Percentiles rank a stretch among this genome's conserved stretches.
Conservation (phyloP, 306 rosid genomes). For the Pterocarpus macrocarpus region DNA sequence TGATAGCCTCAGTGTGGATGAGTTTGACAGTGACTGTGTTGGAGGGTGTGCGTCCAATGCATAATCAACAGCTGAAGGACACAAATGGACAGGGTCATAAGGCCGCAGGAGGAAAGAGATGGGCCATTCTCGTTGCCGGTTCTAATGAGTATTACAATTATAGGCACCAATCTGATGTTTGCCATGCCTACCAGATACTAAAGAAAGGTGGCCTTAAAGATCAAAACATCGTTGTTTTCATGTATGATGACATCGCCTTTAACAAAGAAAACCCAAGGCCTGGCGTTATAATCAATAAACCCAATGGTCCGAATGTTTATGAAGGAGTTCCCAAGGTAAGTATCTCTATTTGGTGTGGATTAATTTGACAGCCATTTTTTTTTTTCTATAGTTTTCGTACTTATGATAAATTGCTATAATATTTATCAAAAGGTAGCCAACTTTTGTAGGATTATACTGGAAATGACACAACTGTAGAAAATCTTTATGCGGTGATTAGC, state of each 20-base stretch:
- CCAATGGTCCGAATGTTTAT: conserved; percentile 44
- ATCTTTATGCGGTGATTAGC: conserved; percentile 67
- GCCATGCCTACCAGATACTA: conserved; percentile 50
- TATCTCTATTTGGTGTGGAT: not conserved
- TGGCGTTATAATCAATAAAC: conserved; percentile 41
- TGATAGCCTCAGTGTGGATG: not conserved
- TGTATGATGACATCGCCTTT: conserved; percentile 49
- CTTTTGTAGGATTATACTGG: conserved; percentile 62
- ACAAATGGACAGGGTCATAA: too few relatives aligned
- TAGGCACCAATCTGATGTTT: conserved; percentile 56
- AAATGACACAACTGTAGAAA: conserved; percentile 20
- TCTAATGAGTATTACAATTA: conserved; percentile 27
- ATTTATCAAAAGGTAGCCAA: conserved; percentile 15
- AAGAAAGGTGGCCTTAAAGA: conserved; percentile 44
- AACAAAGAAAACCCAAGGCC: conserved; percentile 28
- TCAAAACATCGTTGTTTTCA: conserved; percentile 48
- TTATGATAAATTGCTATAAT: too few relatives aligned
- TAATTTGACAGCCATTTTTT: too few relatives aligned
- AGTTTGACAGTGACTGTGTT: not conserved
- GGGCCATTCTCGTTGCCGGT: conserved; percentile 52
- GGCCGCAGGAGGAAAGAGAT: conserved; percentile 19
- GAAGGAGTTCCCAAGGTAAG: conserved; percentile 47
- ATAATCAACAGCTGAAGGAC: not conserved
- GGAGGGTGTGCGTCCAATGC: not conserved
- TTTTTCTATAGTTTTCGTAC: too few relatives aligned